Base-by-base conservation (phyloP, 108 stramenopile species). In the Nannochloropsis gaditana region DNA sequence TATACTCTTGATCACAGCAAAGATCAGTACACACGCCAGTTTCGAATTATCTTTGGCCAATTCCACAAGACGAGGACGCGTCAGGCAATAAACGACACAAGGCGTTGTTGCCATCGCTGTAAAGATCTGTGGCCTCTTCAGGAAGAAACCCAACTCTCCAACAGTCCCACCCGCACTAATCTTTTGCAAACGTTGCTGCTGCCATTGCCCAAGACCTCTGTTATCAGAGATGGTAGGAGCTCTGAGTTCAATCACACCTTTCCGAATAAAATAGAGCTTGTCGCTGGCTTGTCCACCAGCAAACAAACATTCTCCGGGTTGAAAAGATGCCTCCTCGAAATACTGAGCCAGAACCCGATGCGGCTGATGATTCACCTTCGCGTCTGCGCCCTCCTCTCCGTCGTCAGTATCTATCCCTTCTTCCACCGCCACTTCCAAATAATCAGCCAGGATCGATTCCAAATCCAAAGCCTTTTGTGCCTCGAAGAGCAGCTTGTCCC, bases 91-190 rank as follows among this genome's bases (percentile, higher is more conserved):
- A 31, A 81, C 41, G 21, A 41, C 41, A 31, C 19, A 19, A 19
- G 8, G 80, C 80, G 80, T 81, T 31, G 41, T 31, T 41, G 88
- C 85, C 15, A 89, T 31, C 2, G 88, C 88, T 43, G 79, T 82
- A 43, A 89, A 85, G 9, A 45, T 31, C 50, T 89, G 85, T 21
- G 84, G 83, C 15, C 17, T 43, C 82, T 45, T 73, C 43, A 91
- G 85, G 45, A 89, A 85, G 85, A 91, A 91, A 10, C 88, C 90
- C 42, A 90, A 79, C 84, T 91, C 90, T 11, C 91, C 91, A 44
- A 90, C 88, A 42, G 44, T 89, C 0, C 90, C 90, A 11, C 90
- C 90, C 9, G 79, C 86, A 42, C 82, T 88, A 19, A 89, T 44
- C 86, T 90, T 90, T 10, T 45, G 89, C 21, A 91, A 43, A 31